Conservation (phyloP, 495 filamentous ascomycete species). For the Annulohypoxylon moriforme region DNA sequence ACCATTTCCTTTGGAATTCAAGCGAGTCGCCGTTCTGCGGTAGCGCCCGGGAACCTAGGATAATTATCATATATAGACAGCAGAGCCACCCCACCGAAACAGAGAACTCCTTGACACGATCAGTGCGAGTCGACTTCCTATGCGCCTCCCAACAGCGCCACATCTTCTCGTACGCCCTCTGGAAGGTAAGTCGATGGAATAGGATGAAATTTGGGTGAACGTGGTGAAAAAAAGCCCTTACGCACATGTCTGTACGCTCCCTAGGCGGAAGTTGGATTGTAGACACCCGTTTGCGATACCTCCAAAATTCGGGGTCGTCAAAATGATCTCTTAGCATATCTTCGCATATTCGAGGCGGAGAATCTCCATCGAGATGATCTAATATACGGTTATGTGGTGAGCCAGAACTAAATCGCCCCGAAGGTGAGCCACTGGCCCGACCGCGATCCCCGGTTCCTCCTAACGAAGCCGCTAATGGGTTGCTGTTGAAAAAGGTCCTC, state of each 20-base stretch:
- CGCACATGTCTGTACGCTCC: slow-evolving; percentile 51
- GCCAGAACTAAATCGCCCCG: neutral
- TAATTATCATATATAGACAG: slow-evolving; percentile 59
- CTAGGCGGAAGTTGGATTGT: slow-evolving; percentile 43
- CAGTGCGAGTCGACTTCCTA: slow-evolving; percentile 3
- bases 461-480: slow-evolving; percentile 33
- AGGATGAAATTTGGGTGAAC: slow-evolving; percentile 59
- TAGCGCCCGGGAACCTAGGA: slow-evolving; percentile 53
- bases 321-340: slow-evolving; percentile 36
- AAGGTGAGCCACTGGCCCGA: neutral
- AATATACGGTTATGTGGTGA: slow-evolving; percentile 4
- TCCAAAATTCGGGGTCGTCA: slow-evolving; percentile 41
- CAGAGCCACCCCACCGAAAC: slow-evolving; percentile 56
- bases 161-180: slow-evolving; percentile 55
- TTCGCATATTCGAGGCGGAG: slow-evolving; percentile 38
- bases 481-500: slow-evolving; percentile 3
- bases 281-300: slow-evolving; percentile 38
- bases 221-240: slow-evolving; percentile 55
- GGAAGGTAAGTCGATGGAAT: slow-evolving; percentile 59
- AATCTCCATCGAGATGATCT: slow-evolving; percentile 38
- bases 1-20: slow-evolving; percentile 53
- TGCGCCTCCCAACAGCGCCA: slow-evolving; percentile 44
- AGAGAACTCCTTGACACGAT: slow-evolving; percentile 20
- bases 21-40: slow-evolving; percentile 45
- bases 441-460: slow-evolving; percentile 35